These are phyloP conservation scores for Cordyceps cicadae DNA, from an alignment of 2,329 filamentous ascomycete species.

Conservation along the genomic window DNA sequence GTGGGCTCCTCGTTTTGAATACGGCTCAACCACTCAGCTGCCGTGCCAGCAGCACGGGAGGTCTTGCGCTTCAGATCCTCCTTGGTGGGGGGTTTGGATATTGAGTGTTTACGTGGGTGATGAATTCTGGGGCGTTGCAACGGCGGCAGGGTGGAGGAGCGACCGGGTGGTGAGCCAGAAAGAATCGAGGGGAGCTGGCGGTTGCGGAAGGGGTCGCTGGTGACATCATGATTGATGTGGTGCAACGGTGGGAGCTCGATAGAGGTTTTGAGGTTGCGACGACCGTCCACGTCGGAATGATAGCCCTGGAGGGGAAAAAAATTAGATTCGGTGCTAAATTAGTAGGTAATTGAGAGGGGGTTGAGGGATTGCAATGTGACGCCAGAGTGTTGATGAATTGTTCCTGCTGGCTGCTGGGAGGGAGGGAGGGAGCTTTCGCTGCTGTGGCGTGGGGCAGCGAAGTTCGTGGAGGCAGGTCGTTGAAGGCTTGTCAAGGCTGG, in stretches of 20 bases:
- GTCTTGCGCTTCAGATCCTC: constrained; percentile 68
- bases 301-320: constrained; percentile 42
- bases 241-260: constrained; percentile 68
- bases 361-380: not conserved
- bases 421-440: constrained; percentile 16
- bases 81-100: constrained; percentile 67
- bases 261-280: constrained; percentile 54
- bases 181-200: constrained; percentile 73
- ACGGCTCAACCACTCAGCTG: constrained; percentile 56
- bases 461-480: not conserved
- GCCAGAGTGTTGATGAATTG: not conserved
- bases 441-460: constrained; percentile 21
- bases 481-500: not conserved
- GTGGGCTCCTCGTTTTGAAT: constrained; percentile 56
- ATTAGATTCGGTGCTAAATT: not conserved
- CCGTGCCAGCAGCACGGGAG: constrained; percentile 51
- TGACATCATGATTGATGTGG: constrained; percentile 48
- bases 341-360: not conserved
- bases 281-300: constrained; percentile 62
- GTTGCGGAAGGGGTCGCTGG: constrained; percentile 63
- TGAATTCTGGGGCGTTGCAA: constrained; percentile 59
- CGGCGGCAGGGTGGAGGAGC: constrained; percentile 81
- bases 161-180: constrained; percentile 71
- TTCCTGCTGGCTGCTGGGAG: not conserved
- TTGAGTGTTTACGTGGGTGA: constrained; percentile 75